Evolutionary conservation across 805 yeast genomes (phyloP).

Genomic region (Yarrowia hollandica): DNA sequence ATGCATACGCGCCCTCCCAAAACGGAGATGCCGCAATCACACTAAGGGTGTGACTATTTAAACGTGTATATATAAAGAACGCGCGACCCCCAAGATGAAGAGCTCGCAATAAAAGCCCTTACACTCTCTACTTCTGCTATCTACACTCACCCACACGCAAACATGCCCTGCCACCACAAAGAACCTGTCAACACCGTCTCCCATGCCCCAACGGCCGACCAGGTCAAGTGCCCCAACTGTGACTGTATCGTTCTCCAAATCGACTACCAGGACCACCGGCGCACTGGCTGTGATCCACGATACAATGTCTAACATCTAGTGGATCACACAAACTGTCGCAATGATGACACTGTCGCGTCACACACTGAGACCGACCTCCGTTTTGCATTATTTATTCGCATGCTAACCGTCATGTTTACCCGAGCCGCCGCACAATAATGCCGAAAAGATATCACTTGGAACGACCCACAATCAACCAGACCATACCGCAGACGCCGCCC

Average conservation of each 20-base stretch:
- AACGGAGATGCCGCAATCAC: conserved; percentile 24
- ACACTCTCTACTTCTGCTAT: too few species aligned
- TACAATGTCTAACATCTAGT: conserved; percentile 21
- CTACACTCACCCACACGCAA: background rate
- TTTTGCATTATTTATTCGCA: conserved; percentile 8
- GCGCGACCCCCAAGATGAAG: background rate
- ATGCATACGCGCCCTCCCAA: conserved; percentile 28
- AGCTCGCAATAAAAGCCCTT: too few species aligned
- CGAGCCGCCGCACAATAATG: too few species aligned
- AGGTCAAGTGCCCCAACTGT: conserved; percentile 26
- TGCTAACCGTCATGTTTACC: conserved; percentile 7
- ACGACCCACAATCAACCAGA: too few species aligned
- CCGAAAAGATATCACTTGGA: too few species aligned
- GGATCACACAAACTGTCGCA: background rate
- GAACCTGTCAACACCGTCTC: conserved; percentile 2
- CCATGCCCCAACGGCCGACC: conserved; percentile 21
- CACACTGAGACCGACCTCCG: background rate
- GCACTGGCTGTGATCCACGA: conserved; percentile 21
- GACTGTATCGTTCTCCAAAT: conserved; percentile 23
- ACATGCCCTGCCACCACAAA: conserved; percentile 16
- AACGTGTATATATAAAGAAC: conserved; percentile 1
- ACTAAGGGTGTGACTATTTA: background rate
- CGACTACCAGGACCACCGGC: conserved; percentile 25
- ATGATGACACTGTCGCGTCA: background rate
- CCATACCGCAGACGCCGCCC: too few species aligned